Base-by-base conservation (phyloP, 2,329 filamentous ascomycete species). In the Podosphaera aphanis region DNA sequence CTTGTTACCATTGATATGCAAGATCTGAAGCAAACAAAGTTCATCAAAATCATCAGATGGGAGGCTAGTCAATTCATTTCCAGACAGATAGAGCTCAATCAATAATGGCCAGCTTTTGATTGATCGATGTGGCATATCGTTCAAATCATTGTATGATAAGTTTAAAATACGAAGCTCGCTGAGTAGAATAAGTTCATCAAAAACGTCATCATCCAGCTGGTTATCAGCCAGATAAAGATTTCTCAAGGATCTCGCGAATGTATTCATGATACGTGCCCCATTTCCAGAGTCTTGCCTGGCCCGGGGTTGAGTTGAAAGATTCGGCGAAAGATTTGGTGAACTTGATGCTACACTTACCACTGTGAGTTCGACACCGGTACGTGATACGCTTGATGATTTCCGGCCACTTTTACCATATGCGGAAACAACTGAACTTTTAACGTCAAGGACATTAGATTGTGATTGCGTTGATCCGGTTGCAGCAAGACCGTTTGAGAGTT, bases 1-100 rank as follows among this genome's bases (percentile, higher is more conserved):
- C 59, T 93, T 90, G 65, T 98, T 98, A 59, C 80, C 83, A 64
- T 98, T 98, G 64, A 98, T 83, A 60, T 95, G 85, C 5, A 98
- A 71, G 3, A 92, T 77, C 59, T 90, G 86, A 35, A 98, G 69
- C 44, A 83, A 74, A 56, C 82, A 85, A 49, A 81, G 79, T 57
- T 94, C 84, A 61, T 93, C 88, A 40, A 98, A 67, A 56, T 98
- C 90, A 61, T 98, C 90, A 0, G 85, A 83, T 2, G 90, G 90
- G 35, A 98, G 65, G 13, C 80, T 88, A 0, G 85, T 92, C 46
- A 98, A 66, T 55, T 93, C 85, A 55, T 98, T 98, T 23, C 90
- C 88, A 2, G 90, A 95, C 2, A 98, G 68, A 56, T 95, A 95
- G 13, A 98, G 68, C 62, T 98, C 90, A 0, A 83, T 77, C 15